Evolutionary conservation across 2,329 filamentous ascomycete species (phyloP).

Genomic region (Xylariaceae sp.): DNA sequence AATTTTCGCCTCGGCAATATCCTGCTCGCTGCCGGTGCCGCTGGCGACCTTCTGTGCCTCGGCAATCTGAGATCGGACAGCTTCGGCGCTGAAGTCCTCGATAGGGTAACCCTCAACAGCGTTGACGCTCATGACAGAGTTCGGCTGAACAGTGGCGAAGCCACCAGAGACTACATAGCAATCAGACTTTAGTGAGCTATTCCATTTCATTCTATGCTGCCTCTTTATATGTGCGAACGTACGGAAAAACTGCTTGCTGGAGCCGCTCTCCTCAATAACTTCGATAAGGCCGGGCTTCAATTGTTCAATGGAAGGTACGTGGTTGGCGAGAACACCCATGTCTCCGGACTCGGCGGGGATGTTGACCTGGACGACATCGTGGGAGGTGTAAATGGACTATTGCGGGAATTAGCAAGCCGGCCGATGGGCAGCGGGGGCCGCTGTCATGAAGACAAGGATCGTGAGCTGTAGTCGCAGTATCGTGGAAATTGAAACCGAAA

Average conservation of each 20-base stretch:
- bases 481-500: background rate
- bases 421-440: slow-evolving; percentile 6
- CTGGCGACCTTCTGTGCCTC: slow-evolving; percentile 93
- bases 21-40: slow-evolving; percentile 89
- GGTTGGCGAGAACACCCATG: slow-evolving; percentile 98
- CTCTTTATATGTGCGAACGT: slow-evolving; percentile 40
- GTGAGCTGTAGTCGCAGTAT: background rate
- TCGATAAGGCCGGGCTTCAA: slow-evolving; percentile 94
- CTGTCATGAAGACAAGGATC: background rate
- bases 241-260: slow-evolving; percentile 97
- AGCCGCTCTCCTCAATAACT: slow-evolving; percentile 86
- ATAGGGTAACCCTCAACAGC: slow-evolving; percentile 91
- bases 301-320: slow-evolving; percentile 98
- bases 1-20: slow-evolving; percentile 98
- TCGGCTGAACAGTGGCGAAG: slow-evolving; percentile 93
- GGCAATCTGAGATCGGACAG: slow-evolving; percentile 80
- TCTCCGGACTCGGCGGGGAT: slow-evolving; percentile 96
- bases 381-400: slow-evolving; percentile 64
- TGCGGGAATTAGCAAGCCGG: slow-evolving; percentile 46
- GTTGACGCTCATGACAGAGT: slow-evolving; percentile 95
- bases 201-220: background rate
- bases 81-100: slow-evolving; percentile 92
- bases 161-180: slow-evolving; percentile 74
- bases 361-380: slow-evolving; percentile 89
- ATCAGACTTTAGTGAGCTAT: slow-evolving; percentile 16